Evolutionary conservation across 495 filamentous ascomycete species (phyloP).

Genomic region (Neurospora sp.): DNA sequence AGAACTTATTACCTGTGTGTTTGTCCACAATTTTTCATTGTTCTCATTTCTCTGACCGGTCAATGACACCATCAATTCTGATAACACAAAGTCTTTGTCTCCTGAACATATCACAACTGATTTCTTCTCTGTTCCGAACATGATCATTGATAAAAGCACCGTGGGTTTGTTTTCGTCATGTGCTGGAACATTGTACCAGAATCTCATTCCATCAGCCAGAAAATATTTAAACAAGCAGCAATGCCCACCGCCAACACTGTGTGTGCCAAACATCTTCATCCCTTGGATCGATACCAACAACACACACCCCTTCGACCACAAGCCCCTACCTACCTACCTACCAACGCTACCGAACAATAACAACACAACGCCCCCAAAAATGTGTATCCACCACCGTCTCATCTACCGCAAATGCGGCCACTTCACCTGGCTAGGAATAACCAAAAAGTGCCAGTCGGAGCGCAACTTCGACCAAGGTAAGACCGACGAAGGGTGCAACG

Average conservation of each 20-base stretch:
- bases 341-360: background rate
- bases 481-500: slow-evolving; percentile 9
- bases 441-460: slow-evolving; percentile 11
- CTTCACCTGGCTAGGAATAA: slow-evolving; percentile 8
- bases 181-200: background rate
- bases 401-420: slow-evolving; percentile 20
- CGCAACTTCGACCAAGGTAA: slow-evolving; percentile 7
- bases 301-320: background rate
- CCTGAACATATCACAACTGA: background rate
- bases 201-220: background rate
- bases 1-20: background rate
- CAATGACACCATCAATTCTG: background rate
- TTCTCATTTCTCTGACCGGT: background rate
- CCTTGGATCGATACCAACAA: background rate
- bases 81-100: background rate
- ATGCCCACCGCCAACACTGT: background rate
- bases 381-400: slow-evolving; percentile 22
- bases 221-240: background rate
- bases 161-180: background rate
- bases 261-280: background rate
- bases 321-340: background rate
- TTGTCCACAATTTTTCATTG: background rate
- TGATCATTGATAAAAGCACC: background rate
- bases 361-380: background rate
- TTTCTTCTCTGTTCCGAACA: background rate